A percentile compares a stretch with the other conserved stretches of the same genome.
These are phyloP conservation scores for Myrica gale DNA, from an alignment of 306 rosid genomes.

Conservation along the genomic window DNA sequence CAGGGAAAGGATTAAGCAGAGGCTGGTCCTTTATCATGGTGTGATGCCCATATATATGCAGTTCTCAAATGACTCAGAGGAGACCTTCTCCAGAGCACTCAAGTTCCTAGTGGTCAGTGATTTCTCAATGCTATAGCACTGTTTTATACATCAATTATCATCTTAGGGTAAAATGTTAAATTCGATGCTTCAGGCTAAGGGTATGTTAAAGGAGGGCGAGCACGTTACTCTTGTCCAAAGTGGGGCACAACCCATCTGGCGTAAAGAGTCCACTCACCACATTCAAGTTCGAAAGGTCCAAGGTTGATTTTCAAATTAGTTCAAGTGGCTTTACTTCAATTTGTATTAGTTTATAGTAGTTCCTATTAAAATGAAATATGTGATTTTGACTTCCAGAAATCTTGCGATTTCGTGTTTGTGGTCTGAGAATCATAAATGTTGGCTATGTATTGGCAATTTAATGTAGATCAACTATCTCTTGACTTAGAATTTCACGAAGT, in stretches of 20 bases:
- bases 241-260: constrained; percentile 97
- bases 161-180: background rate
- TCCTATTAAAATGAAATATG: background rate
- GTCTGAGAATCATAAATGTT: constrained; percentile 20
- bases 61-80: constrained; percentile 82
- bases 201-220: constrained; percentile 63
- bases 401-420: constrained; percentile 12
- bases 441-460: constrained; percentile 13
- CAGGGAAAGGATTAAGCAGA: constrained; percentile 82
- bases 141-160: constrained; percentile 10
- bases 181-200: constrained; percentile 53
- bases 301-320: constrained; percentile 42
- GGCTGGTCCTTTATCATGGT: constrained; percentile 74
- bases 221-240: constrained; percentile 91
- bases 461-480: constrained; percentile 10
- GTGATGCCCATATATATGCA: constrained; percentile 80
- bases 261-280: constrained; percentile 79
- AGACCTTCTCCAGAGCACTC: constrained; percentile 83
- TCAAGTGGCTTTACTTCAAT: constrained; percentile 17
- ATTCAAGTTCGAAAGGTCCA: constrained; percentile 84
- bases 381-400: background rate
- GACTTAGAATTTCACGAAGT: constrained; percentile 16
- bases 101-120: constrained; percentile 67
- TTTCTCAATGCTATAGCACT: constrained; percentile 5
- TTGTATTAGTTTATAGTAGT: background rate